Percentiles rank a stretch among this genome's conserved stretches.
Evolutionary conservation across 1,139 yeast species (phyloP).

Genomic region (Blastobotrys malaysiensis): DNA sequence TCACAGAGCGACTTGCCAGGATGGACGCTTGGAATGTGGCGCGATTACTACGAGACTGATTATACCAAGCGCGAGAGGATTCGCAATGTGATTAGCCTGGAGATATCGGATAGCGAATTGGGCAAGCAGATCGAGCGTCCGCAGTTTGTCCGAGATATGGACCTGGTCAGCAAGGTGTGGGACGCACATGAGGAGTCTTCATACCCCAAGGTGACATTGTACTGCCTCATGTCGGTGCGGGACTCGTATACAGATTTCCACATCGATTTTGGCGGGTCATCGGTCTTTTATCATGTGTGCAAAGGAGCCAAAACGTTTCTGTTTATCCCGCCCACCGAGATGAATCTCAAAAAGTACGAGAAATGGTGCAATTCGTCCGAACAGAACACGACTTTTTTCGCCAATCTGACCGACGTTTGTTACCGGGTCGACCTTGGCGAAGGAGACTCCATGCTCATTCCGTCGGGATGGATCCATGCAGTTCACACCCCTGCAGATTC

Average conservation of each 20-base stretch:
- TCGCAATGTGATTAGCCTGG: conserved; percentile 76
- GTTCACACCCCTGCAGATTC: conserved; percentile 81
- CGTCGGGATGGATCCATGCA: conserved; percentile 93
- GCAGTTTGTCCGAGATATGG: conserved; percentile 56
- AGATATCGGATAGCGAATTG: conserved; percentile 56
- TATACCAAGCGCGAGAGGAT: conserved; percentile 54
- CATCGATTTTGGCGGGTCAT: conserved; percentile 87
- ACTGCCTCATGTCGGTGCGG: conserved; percentile 79
- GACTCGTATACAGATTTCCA: conserved; percentile 87
- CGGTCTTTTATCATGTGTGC: conserved; percentile 80
- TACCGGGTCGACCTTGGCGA: conserved; percentile 55
- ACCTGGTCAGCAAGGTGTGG: conserved; percentile 71
- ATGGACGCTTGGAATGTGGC: conserved; percentile 74
- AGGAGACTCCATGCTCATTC: conserved; percentile 78
- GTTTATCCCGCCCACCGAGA: conserved; percentile 69
- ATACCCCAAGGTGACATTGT: conserved; percentile 59
- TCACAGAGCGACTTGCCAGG: conserved; percentile 58
- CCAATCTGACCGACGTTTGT: conserved; percentile 46
- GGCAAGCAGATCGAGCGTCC: conserved; percentile 59
- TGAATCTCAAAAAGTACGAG: conserved; percentile 55
- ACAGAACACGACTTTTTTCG: conserved; percentile 65
- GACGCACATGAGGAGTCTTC: conserved; percentile 29
- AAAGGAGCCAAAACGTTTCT: conserved; percentile 68
- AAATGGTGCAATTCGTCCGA: conserved; percentile 67
- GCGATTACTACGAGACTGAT: conserved; percentile 55